Evolutionary conservation across 495 filamentous ascomycete genomes (phyloP).

Genomic region (Sordaria brevicollis): DNA sequence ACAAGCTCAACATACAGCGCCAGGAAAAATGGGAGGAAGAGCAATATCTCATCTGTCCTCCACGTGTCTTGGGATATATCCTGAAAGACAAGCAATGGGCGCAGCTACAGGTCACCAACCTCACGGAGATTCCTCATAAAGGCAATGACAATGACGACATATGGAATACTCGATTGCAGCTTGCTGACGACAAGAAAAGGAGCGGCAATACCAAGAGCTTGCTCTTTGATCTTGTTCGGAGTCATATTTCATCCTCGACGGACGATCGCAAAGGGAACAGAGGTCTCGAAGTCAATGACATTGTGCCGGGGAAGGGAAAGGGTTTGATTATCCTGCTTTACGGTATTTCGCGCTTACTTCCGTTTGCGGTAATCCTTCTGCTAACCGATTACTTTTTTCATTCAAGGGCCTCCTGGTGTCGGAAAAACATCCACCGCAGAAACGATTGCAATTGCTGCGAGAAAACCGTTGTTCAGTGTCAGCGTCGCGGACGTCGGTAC

Average conservation of each 20-base stretch:
- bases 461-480: conserved; percentile 14
- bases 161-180: conserved; percentile 1
- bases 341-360: not conserved
- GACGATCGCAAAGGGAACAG: not conserved
- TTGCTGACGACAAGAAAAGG: not conserved
- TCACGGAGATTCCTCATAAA: not conserved
- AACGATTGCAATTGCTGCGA: conserved; percentile 29
- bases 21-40: not conserved
- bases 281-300: conserved; percentile 26
- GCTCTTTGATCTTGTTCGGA: not conserved
- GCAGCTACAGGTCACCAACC: conserved; percentile 9
- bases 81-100: conserved; percentile 19
- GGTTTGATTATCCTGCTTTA: conserved; percentile 5
- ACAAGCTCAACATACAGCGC: not conserved
- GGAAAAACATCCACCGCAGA: conserved; percentile 51
- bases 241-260: not conserved
- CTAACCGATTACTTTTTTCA: conserved; percentile 19
- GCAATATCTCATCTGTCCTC: conserved; percentile 20
- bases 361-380: not conserved
- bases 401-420: conserved; percentile 43
- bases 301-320: conserved; percentile 38
- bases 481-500: conserved; percentile 15
- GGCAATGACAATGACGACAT: not conserved
- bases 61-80: conserved; percentile 20
- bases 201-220: not conserved